Conservation (phyloP, 2,329 filamentous ascomycete species). For the Talaromyces albobiverticillius region DNA sequence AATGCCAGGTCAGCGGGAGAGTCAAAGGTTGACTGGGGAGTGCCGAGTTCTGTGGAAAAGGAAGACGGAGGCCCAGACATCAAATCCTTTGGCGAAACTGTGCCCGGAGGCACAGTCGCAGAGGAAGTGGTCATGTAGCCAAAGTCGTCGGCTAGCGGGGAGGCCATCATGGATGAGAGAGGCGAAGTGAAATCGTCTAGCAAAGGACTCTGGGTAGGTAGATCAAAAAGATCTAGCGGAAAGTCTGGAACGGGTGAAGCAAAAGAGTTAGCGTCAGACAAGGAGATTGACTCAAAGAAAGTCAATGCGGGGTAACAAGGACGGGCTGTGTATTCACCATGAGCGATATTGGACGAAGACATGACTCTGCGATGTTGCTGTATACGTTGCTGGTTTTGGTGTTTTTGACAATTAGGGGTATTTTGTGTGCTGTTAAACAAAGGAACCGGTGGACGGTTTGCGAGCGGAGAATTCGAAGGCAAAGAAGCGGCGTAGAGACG, state of each 20-base stretch:
- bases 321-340: conserved; percentile 30
- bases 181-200: conserved; percentile 17
- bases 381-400: conserved; percentile 7
- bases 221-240: conserved; percentile 14
- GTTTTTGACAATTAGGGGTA: conserved; percentile 18
- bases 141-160: conserved; percentile 23
- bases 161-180: conserved; percentile 21
- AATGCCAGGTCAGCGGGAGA: conserved; percentile 63
- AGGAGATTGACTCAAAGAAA: conserved; percentile 1
- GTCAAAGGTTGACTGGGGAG: conserved; percentile 64
- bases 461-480: conserved; percentile 35
- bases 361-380: conserved; percentile 36
- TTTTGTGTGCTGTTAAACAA: conserved; percentile 33
- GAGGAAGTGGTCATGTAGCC: conserved; percentile 35
- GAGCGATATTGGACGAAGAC: conserved; percentile 37
- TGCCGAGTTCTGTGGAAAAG: conserved; percentile 79
- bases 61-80: conserved; percentile 78
- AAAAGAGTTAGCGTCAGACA: background rate
- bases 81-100: conserved; percentile 81
- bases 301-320: conserved; percentile 32
- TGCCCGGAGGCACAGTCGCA: conserved; percentile 47
- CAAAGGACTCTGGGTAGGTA: conserved; percentile 11
- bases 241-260: conserved; percentile 10
- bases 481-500: conserved; percentile 37
- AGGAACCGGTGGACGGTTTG: conserved; percentile 39